These are phyloP conservation scores for Pythium dissotocum DNA, from an alignment of 352 stramenopile species.

Conservation along the genomic window DNA sequence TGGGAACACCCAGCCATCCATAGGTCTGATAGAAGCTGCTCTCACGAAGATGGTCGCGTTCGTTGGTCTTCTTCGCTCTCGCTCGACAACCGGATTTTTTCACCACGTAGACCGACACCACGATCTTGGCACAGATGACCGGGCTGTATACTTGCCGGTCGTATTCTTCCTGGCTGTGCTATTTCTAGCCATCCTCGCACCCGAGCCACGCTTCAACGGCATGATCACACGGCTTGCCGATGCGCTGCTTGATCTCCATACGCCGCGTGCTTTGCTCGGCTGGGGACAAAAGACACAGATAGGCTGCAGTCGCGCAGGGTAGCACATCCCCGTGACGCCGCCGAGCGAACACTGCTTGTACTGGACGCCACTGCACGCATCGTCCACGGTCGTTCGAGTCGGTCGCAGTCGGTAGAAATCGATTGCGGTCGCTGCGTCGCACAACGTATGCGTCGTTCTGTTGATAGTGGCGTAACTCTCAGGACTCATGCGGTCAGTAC, in stretches of 20 bases:
- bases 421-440: neutral
- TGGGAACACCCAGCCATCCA: conserved; percentile 18
- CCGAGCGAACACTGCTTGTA: conserved; percentile 19
- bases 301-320: conserved; percentile 11
- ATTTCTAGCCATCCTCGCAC: neutral
- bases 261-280: conserved; percentile 3
- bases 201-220: conserved; percentile 20
- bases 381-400: no score
- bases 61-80: no score
- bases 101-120: no score
- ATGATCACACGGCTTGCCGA: conserved; percentile 20
- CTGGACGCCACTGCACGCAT: conserved; percentile 16
- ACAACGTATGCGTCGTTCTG: neutral
- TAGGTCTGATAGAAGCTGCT: neutral
- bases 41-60: no score
- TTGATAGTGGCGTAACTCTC: neutral
- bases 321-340: conserved; percentile 12
- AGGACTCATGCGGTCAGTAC: neutral
- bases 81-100: no score
- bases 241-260: conserved; percentile 11
- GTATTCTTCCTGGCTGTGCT: no score
- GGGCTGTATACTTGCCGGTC: no score
- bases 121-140: no score
- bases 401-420: conserved; percentile 1
- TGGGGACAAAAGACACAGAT: neutral